Base-by-base conservation (phyloP, 176 grass and related monocot species). In the Hordeum marinum region DNA sequence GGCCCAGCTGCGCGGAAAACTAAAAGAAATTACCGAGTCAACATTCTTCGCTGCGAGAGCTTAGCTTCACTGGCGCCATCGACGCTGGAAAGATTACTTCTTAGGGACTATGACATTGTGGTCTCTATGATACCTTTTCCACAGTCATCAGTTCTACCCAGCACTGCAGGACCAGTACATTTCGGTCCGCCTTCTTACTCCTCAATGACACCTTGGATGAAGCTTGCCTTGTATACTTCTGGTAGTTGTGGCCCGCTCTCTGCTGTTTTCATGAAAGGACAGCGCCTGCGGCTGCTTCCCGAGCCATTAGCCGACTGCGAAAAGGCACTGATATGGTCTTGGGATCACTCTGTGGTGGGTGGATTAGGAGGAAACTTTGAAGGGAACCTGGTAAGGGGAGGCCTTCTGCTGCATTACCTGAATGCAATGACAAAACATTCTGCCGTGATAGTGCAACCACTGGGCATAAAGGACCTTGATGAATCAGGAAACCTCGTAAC, bases 121-220 rank as follows among this genome's bases (percentile, higher is more conserved):
- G 91, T 92, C 36, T 98, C 96, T 52, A 95, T 98, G 96, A 91
- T 92, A 72, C 96, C 96, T 63, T 87, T 98, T 89, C 93, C 93
- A 86, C 59, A 76, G 37, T 90, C 88, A 69, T 89, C 93, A 11
- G 86, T 95, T 85, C 42, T 98, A 84, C 96, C 96, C 1, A 87
- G 81, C 29, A 66, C 85, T 43, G 32, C 85, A 68, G 93, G 91
- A 52, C 88, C 92, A 11, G 78, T 95, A 59, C 96, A 95, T 91
- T 95, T 98, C 18, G 96, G 96, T 59, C 93, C 96, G 29, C 96
- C 91, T 83, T 95, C 89, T 13, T 95, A 98, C 83, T 94, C 96
- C 81, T 98, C 93, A 21, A 90, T 94, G 93, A 95, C 96, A 73
- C 93, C 96, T 83, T 95, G 96, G 96, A 95, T 98, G 93, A 98